Percentiles rank a stretch among this genome's conserved stretches.
These are phyloP conservation scores for Camellia granthamiana DNA, from an alignment of 148 eudicot genomes.

Conservation along the genomic window DNA sequence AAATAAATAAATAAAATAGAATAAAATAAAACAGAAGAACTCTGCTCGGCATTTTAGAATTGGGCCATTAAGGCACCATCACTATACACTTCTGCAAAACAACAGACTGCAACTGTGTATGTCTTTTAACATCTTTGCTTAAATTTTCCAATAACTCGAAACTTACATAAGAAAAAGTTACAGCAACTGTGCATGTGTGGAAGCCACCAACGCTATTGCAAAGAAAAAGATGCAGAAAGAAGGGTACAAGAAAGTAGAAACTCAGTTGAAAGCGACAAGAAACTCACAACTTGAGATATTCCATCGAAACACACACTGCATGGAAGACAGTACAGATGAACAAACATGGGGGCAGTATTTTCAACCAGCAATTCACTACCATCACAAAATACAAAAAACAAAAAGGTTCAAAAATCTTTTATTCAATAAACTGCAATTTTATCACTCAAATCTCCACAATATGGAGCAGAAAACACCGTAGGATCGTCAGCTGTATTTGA, in stretches of 20 bases:
- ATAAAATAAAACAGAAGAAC: no score
- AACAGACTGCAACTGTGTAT: no score
- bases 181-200: no score
- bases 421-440: conserved; percentile 6
- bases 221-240: background rate
- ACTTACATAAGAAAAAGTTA: no score
- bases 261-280: no score
- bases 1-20: no score
- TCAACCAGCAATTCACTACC: background rate
- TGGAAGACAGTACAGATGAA: background rate
- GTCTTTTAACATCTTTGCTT: no score
- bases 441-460: background rate
- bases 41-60: no score
- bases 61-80: no score
- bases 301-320: background rate
- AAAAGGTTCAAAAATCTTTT: conserved; percentile 4
- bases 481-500: conserved; percentile 9
- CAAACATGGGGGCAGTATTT: background rate
- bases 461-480: conserved; percentile 12
- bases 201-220: background rate
- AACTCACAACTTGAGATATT: background rate
- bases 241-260: background rate
- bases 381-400: background rate
- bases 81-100: no score
- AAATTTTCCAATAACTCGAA: no score